phyloP scores from a whole-genome alignment of 2,329 filamentous ascomycete species.

The Trichoderma sp. region DNA sequence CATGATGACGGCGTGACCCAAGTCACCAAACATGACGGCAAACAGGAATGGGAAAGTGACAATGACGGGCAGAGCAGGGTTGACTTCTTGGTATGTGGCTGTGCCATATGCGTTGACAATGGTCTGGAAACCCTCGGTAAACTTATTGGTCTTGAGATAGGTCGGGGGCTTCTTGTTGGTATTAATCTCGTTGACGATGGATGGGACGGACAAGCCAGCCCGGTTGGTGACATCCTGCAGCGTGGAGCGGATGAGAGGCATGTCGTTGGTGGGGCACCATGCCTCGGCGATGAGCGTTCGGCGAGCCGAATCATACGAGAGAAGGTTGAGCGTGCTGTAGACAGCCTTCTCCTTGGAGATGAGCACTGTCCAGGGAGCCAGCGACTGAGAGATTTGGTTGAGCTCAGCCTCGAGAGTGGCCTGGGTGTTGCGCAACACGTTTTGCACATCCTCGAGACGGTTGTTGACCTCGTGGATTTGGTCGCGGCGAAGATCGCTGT shows the following conservation, averaged over 20 bases:
- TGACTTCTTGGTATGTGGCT: constrained; percentile 95
- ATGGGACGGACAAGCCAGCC: constrained; percentile 93
- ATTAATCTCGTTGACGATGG: constrained; percentile 96
- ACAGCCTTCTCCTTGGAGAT: constrained; percentile 98
- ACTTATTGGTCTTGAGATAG: constrained; percentile 97
- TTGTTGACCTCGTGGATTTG: constrained; percentile 98
- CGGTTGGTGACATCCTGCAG: constrained; percentile 96
- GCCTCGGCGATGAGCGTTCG: constrained; percentile 97
- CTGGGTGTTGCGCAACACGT: constrained; percentile 93
- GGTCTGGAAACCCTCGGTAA: constrained; percentile 96
- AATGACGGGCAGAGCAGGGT: constrained; percentile 91
- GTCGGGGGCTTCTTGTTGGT: constrained; percentile 98
- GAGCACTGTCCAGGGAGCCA: constrained; percentile 96
- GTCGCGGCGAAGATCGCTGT: constrained; percentile 89
- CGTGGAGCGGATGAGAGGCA: constrained; percentile 86
- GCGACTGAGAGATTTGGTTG: constrained; percentile 85
- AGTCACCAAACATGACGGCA: constrained; percentile 99
- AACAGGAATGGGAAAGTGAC: constrained; percentile 99
- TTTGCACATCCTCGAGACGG: constrained; percentile 85
- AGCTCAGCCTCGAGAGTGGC: constrained; percentile 90
- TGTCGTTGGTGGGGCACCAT: constrained; percentile 92
- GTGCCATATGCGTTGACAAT: constrained; percentile 99
- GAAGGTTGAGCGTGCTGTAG: constrained; percentile 91
- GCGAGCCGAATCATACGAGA: constrained; percentile 93
- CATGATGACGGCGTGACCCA: constrained; percentile 93